phyloP scores from a whole-genome alignment of 2,329 filamentous ascomycete species.

The Colletotrichum camelliae region DNA sequence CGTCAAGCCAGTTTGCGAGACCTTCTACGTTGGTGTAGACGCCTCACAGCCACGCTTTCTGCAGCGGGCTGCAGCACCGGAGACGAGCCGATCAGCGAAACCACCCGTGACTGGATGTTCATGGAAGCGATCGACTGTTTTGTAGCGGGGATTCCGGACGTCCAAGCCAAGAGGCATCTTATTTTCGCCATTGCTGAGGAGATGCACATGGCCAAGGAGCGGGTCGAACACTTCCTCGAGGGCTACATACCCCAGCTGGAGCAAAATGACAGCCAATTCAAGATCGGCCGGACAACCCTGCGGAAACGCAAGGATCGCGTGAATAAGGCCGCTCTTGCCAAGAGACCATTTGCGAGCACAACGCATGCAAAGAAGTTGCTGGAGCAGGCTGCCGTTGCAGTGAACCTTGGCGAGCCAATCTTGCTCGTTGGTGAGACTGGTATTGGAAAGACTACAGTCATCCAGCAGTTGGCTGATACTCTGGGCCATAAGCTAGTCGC shows the following conservation, averaged over 20 bases:
- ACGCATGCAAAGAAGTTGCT: constrained; percentile 83
- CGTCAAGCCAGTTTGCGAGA: constrained; percentile 75
- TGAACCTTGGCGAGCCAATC: constrained; percentile 85
- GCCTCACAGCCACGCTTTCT: constrained; percentile 71
- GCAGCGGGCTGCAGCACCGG: constrained; percentile 66
- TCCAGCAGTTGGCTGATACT: constrained; percentile 87
- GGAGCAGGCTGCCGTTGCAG: constrained; percentile 85
- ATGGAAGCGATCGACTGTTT: constrained; percentile 95
- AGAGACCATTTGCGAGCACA: constrained; percentile 84
- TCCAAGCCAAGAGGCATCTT: constrained; percentile 62
- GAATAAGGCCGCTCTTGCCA: constrained; percentile 54
- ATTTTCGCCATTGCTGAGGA: constrained; percentile 80
- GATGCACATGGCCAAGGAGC: constrained; percentile 84
- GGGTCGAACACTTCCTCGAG: constrained; percentile 77
- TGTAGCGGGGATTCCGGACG: constrained; percentile 77
- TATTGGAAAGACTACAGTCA: constrained; percentile 95
- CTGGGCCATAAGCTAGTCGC: constrained; percentile 87
- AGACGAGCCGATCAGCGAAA: constrained; percentile 74
- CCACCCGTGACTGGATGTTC: constrained; percentile 82
- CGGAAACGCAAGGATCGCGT: constrained; percentile 59
- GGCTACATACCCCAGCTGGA: constrained; percentile 75
- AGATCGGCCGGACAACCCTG: constrained; percentile 70
- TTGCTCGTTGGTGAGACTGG: constrained; percentile 98
- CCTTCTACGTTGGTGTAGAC: constrained; percentile 88
- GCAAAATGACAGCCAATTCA: constrained; percentile 62